phyloP scores from a whole-genome alignment of 2,329 filamentous ascomycete genomes.

The Akanthomyces lecanii region DNA sequence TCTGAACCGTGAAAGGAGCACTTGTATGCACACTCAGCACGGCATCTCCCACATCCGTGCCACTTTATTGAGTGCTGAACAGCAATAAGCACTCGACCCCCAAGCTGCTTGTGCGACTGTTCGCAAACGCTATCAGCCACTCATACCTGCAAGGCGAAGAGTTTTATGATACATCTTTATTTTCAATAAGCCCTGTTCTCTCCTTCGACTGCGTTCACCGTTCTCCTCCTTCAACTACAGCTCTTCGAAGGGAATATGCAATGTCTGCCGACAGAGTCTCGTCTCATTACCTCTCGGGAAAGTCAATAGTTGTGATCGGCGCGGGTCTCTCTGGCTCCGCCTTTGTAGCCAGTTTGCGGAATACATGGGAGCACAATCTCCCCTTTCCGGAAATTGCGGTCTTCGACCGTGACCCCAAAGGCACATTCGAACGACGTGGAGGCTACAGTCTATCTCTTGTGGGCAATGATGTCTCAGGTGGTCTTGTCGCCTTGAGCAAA shows the following conservation, averaged over 20 bases:
- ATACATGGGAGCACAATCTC: constrained; percentile 32
- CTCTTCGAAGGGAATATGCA: not conserved
- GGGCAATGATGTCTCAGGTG: constrained; percentile 31
- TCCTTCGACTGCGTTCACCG: too few relatives aligned
- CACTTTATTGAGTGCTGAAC: not conserved
- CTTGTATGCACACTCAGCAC: not conserved
- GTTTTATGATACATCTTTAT: too few relatives aligned
- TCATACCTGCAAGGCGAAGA: too few relatives aligned
- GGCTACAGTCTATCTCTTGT: constrained; percentile 39
- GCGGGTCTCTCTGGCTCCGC: constrained; percentile 41
- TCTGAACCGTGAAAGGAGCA: not conserved
- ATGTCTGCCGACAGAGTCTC: not conserved
- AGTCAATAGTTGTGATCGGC: constrained; percentile 41
- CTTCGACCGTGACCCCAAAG: constrained; percentile 38
- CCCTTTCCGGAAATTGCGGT: constrained; percentile 34
- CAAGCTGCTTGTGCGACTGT: too few relatives aligned
- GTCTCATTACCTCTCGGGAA: constrained; percentile 33
- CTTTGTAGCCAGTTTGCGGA: constrained; percentile 38
- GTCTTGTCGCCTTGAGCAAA: constrained; percentile 35
- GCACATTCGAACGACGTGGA: constrained; percentile 28
- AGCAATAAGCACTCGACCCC: too few relatives aligned
- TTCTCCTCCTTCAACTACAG: not conserved
- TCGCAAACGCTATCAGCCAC: too few relatives aligned
- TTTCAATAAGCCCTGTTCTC: too few relatives aligned
- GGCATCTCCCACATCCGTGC: not conserved